Evolutionary conservation across 2,329 filamentous ascomycete species (phyloP), one percentile per base, ranked within the genome.

Genomic region (Aspergillus tubingensis): DNA sequence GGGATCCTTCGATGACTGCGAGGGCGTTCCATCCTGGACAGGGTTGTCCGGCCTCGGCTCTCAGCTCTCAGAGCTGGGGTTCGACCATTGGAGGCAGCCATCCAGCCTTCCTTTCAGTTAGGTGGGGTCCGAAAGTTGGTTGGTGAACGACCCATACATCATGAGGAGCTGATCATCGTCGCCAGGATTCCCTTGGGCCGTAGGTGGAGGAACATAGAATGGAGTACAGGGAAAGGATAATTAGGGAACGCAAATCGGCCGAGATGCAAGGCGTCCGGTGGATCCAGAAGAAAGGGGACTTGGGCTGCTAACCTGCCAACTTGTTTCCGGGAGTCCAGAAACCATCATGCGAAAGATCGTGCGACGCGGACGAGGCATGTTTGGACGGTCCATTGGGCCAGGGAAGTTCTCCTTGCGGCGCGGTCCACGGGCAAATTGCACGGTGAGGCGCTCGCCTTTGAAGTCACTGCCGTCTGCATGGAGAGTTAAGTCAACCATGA

Each of bases 331-430:
- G 80, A 99, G 91, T 83, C 93, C 94, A 83, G 91, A 91, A 75
- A 99, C 96, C 80, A 94, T 90, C 95, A 99, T 98, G 78, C 95
- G 91, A 80, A 93, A 92, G 69, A 92, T 88, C 69, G 95, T 99
- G 78, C 95, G 92, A 75, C 95, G 90, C 67, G 95, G 95, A 74
- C 95, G 91, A 67, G 89, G 88, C 72, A 86, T 83, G 63, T 68
- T 71, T 68, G 84, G 84, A 69, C 88, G 87, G 74, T 90, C 88
- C 71, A 84, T 79, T 61, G 84, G 82, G 64, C 83, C 82, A 71
- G 83, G 82, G 77, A 86, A 88, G 67, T 86, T 83, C 71, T 89
- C 87, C 73, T 86, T 86, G 69, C 82, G 85, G 72, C 88, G 88
- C 69, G 90, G 90, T 74, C 95, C 95, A 75, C 95, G 92, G 67